A percentile compares a stretch with the other conserved stretches of the same genome.
These are phyloP conservation scores for Boletus eberwhitei DNA, from an alignment of 768 basidiomycete genomes.

Conservation along the genomic window DNA sequence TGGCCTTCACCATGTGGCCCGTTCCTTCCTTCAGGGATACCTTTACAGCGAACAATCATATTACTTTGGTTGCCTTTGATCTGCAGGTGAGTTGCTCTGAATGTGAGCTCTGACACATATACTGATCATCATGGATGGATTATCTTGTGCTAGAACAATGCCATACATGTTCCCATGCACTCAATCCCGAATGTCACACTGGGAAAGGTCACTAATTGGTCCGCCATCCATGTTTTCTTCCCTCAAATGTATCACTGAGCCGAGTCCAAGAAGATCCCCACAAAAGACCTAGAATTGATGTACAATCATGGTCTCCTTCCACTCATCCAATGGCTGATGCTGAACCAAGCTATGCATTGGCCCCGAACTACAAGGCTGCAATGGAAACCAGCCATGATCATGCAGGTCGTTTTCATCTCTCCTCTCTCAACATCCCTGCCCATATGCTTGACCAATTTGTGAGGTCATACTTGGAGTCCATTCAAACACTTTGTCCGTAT, in stretches of 20 bases:
- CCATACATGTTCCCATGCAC: neutral
- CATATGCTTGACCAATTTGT: neutral
- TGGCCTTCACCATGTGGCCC: neutral
- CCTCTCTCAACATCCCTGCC: neutral
- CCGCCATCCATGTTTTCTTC: neutral
- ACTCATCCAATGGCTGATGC: neutral
- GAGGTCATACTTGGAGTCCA: fast-evolving
- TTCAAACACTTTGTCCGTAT: neutral
- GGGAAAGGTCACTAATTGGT: neutral
- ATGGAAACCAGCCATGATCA: neutral
- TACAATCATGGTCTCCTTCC: neutral
- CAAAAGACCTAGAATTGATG: neutral
- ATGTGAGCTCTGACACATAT: too few species aligned
- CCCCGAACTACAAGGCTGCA: neutral
- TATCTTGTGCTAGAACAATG: too few species aligned
- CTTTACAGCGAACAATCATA: neutral
- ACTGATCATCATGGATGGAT: too few species aligned
- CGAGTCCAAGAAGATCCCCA: neutral
- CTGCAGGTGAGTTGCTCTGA: too few species aligned
- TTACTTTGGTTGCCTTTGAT: neutral
- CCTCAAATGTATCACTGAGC: neutral
- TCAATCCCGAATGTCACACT: neutral
- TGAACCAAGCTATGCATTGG: neutral
- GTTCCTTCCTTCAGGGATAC: neutral
- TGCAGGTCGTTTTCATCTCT: neutral